These are phyloP conservation scores for Aphanomyces euteiches DNA, from an alignment of 352 stramenopile species.

Conservation along the genomic window DNA sequence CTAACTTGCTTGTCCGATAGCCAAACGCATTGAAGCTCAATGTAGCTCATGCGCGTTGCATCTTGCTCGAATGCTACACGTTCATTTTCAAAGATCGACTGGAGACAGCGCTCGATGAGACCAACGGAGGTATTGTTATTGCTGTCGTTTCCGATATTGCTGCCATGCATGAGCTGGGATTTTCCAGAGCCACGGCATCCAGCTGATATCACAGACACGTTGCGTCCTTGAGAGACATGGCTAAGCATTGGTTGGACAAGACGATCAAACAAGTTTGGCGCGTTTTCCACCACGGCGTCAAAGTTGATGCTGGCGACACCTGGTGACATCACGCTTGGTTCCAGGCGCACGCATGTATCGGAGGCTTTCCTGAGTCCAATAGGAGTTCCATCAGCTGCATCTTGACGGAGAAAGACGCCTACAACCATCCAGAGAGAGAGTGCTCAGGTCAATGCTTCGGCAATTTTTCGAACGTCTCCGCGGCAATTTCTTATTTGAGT, in stretches of 20 bases:
- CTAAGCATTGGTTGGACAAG: slow-evolving; percentile 38
- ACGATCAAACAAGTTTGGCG: slow-evolving; percentile 48
- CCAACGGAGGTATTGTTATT: slow-evolving; percentile 29
- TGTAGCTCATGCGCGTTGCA: not conserved
- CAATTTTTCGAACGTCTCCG: no score
- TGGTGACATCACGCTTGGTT: slow-evolving; percentile 73
- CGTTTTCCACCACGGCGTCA: slow-evolving; percentile 59
- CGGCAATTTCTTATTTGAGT: no score
- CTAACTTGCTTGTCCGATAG: not conserved
- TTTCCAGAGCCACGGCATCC: slow-evolving; percentile 50
- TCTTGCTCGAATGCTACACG: not conserved
- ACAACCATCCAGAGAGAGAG: slow-evolving; percentile 6
- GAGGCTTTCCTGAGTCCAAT: slow-evolving; percentile 56
- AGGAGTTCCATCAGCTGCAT: not conserved
- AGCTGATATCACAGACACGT: slow-evolving; percentile 46
- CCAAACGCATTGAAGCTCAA: slow-evolving; percentile 15
- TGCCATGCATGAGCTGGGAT: slow-evolving; percentile 54
- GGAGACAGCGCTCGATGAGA: slow-evolving; percentile 37
- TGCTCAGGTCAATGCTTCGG: no score
- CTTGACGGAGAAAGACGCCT: slow-evolving; percentile 12
- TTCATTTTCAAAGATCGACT: slow-evolving; percentile 5
- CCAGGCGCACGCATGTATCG: slow-evolving; percentile 55
- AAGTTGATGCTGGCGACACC: slow-evolving; percentile 74
- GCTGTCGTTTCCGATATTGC: slow-evolving; percentile 38
- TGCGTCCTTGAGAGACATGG: slow-evolving; percentile 35